These are phyloP conservation scores for Penicillium nucicola DNA, from an alignment of 495 filamentous ascomycete genomes.

Conservation along the genomic window DNA sequence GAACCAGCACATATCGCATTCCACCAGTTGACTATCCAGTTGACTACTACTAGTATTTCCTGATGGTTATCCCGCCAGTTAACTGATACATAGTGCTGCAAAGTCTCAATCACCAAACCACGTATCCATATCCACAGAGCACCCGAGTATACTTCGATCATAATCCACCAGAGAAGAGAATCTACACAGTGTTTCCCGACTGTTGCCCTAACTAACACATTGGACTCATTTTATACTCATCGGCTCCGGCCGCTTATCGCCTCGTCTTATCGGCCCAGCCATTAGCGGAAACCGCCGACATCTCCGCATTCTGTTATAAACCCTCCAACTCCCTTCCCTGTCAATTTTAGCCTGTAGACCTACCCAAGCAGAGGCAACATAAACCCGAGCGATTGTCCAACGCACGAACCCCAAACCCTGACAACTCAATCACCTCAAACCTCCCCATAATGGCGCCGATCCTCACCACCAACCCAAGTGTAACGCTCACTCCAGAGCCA, in stretches of 20 bases:
- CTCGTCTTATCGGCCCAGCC: neutral
- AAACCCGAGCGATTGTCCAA: neutral
- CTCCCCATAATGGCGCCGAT: constrained; percentile 24
- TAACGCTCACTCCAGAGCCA: constrained; percentile 48
- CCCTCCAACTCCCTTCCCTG: neutral
- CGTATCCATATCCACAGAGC: too few relatives aligned
- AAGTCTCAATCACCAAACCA: too few relatives aligned
- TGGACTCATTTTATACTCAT: constrained; percentile 1
- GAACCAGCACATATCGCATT: too few relatives aligned
- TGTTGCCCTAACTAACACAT: too few relatives aligned
- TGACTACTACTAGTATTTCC: too few relatives aligned
- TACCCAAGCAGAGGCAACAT: neutral
- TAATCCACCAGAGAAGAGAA: too few relatives aligned
- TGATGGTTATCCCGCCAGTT: too few relatives aligned
- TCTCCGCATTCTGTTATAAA: constrained; percentile 4
- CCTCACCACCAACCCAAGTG: constrained; percentile 29
- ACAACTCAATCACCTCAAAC: neutral
- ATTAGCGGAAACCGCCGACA: constrained; percentile 6
- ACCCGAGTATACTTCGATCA: too few relatives aligned
- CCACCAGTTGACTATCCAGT: too few relatives aligned
- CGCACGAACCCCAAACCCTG: neutral
- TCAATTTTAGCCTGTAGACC: neutral
- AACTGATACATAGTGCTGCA: too few relatives aligned
- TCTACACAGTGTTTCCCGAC: neutral
- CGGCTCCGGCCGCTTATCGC: constrained; percentile 7